Base-by-base conservation (phyloP, 805 yeast species). In the Metschnikowia reukaufii region DNA sequence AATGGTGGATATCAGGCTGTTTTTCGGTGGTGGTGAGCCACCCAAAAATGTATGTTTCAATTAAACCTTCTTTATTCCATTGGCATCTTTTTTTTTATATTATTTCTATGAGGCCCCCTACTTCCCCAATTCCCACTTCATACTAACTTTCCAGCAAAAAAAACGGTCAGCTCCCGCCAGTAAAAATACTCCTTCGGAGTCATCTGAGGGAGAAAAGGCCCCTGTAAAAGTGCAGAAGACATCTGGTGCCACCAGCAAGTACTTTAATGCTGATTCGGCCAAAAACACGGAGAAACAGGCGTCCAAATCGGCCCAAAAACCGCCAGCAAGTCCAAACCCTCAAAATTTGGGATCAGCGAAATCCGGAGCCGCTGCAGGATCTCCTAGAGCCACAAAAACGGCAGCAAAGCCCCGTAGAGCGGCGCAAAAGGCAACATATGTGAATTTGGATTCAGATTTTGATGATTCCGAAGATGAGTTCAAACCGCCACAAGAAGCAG, bases 381-480 rank as follows among this genome's bases (percentile, higher is more conserved):
- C 42, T 29, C 47, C 46, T n/a, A 44, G 33, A 34, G 30, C 44
- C 34, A 10, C 41, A 10, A 33, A 36, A 30, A 12, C 23, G 6
- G 12, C 43, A n/a, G 31, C 23, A 12, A 44, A 33, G 35, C 42
- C 54, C n/a, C 38, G 55, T 18, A 41, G 47, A 34, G 49, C 54
- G 29, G 51, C 53, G 2, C 40, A 47, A 27, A 36, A 42, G 38
- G 21, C 53, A 17, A 44, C 27, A 12, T 55, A 55, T 13, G 45
- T 53, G 16, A 51, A 55, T 33, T 44, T 51, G 23, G 59, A 53
- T 43, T 50, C 53, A 20, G 57, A 55, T 37, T 17, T 47, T 19
- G 64, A 55, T 32, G 64, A 58, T 46, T 54, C 60, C 9, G 67
- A 58, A 20, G 62, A 56, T 20, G 64, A 61, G 5, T 58, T 59